Percentiles rank a stretch among this genome's conserved stretches.
phyloP scores from a whole-genome alignment of 768 basidiomycete species.

The Sistotremastrum niveocremeum region DNA sequence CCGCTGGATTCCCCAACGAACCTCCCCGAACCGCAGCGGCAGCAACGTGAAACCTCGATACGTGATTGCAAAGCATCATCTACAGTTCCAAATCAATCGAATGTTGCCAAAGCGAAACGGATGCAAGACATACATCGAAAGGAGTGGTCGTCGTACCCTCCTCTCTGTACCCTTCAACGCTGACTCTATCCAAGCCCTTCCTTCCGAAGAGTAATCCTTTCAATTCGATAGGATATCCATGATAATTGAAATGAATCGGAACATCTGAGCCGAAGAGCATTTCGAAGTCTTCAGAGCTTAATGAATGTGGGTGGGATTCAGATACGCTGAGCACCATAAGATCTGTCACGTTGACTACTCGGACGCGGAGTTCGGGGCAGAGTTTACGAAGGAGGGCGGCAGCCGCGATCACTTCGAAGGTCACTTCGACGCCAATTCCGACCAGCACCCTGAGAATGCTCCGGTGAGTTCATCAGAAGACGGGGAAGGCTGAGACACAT shows the following conservation, averaged over 20 bases:
- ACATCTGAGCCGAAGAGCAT: slow-evolving; percentile 59
- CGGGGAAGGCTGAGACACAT: slow-evolving; percentile 10
- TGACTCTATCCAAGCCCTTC: slow-evolving; percentile 32
- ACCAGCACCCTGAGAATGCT: slow-evolving; percentile 46
- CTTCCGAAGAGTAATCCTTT: slow-evolving; percentile 52
- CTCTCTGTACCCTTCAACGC: slow-evolving; percentile 51
- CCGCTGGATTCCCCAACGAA: slow-evolving; percentile 34
- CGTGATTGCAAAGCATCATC: slow-evolving; percentile 67
- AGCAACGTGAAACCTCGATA: slow-evolving; percentile 56
- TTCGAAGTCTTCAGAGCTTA: slow-evolving; percentile 47
- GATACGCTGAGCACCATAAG: slow-evolving; percentile 63
- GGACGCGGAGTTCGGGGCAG: slow-evolving; percentile 60
- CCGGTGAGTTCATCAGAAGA: not conserved
- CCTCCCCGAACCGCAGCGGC: slow-evolving; percentile 44
- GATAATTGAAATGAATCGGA: slow-evolving; percentile 71
- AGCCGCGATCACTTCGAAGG: slow-evolving; percentile 81
- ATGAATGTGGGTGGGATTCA: slow-evolving; percentile 64
- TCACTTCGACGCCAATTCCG: slow-evolving; percentile 79
- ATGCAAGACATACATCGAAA: slow-evolving; percentile 41
- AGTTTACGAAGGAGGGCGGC: slow-evolving; percentile 62
- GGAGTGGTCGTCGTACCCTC: slow-evolving; percentile 71
- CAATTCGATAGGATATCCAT: slow-evolving; percentile 66
- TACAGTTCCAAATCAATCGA: slow-evolving; percentile 11
- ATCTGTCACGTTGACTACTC: slow-evolving; percentile 84
- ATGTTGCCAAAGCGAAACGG: too few species aligned